Evolutionary conservation across 129 eudicot species (phyloP).

Genomic region (Escallonia rubra): DNA sequence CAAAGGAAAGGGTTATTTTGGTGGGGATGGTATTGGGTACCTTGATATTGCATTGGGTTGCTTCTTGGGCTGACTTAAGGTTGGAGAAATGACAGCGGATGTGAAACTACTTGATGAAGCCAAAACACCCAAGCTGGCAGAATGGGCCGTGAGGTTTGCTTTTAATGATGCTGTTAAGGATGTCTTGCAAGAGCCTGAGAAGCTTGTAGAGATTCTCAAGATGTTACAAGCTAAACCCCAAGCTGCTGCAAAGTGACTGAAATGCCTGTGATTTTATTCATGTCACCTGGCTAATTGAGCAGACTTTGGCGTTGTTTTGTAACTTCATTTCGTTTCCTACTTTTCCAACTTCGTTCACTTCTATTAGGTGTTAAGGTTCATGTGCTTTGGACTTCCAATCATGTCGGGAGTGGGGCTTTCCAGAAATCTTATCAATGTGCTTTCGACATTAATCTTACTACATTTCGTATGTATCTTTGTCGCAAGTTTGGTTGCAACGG

Average conservation of each 20-base stretch:
- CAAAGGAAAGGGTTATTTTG: conserved; percentile 41
- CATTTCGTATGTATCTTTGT: too few relatives aligned
- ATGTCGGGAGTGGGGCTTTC: too few relatives aligned
- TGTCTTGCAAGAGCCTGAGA: conserved; percentile 21
- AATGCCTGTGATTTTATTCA: too few relatives aligned
- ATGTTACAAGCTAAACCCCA: neutral
- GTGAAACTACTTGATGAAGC: conserved; percentile 19
- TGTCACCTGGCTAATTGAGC: neutral
- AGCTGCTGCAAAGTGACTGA: neutral
- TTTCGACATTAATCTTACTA: too few relatives aligned
- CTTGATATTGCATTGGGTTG: conserved; percentile 41
- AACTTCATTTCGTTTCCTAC: too few relatives aligned
- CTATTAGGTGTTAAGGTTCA: too few relatives aligned
- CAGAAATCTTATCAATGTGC: too few relatives aligned
- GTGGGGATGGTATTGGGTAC: conserved; percentile 40
- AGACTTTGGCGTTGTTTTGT: neutral
- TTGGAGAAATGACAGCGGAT: conserved; percentile 1
- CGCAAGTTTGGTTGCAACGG: too few relatives aligned
- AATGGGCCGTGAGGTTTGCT: conserved; percentile 25
- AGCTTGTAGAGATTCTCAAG: conserved; percentile 10
- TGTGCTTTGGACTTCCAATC: too few relatives aligned
- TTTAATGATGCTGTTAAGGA: conserved; percentile 22
- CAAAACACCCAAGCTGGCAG: conserved; percentile 13
- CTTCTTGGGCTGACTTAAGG: conserved; percentile 25
- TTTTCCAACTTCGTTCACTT: too few relatives aligned